Evolutionary conservation across 176 grass and related monocot genomes (phyloP), one percentile per base, ranked within the genome.

Genomic region (Secale cereale): DNA sequence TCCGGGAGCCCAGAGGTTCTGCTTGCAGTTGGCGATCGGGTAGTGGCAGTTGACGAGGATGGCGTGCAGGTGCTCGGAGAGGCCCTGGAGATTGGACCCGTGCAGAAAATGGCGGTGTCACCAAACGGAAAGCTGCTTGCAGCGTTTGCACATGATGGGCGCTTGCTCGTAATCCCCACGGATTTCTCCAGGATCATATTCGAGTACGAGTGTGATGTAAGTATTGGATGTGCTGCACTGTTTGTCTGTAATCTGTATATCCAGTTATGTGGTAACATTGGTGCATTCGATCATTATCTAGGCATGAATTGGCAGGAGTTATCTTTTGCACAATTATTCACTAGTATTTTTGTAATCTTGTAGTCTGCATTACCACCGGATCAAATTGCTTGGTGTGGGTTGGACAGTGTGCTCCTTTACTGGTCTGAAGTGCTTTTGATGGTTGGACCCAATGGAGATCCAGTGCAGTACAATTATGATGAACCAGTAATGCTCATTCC

Each of bases 291-390:
- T 59, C 30, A 11, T 40, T 62, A 12, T 45, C 15, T 40, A 82
- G 32, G 6, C 77, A 78, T 78, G 71, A 61, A 64, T 32, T 80
- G 25, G 69, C 10, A 37, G 41, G 3, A 39, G 3, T 36, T 69
- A 17, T 19, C 48, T 56, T 72, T 81, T 35, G 9, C 19, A 81
- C 20, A 74, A 3, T 1, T 74, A 13, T 76, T 69, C 46, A 85
- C 81, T 43, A 74, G 10, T 80, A 29, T 32, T 64, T 50, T 54
- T 46, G 36, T 32, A 54, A 73, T 86, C 30, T 84, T 81, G 45
- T 79, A 98, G 93, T 98, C 97, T 52, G 87, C 97, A 59, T 91
- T 98, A 70, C 97, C 97, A 86, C 97, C 97, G 9, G 93, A 95
- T 69, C 97, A 95, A 86, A 92, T 98, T 81, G 93, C 90, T 76